A percentile compares a stretch with the other conserved stretches of the same genome.
These are phyloP conservation scores for Paramecium pentaurelia DNA, from an alignment of 73 alveolate genomes.

Conservation along the genomic window DNA sequence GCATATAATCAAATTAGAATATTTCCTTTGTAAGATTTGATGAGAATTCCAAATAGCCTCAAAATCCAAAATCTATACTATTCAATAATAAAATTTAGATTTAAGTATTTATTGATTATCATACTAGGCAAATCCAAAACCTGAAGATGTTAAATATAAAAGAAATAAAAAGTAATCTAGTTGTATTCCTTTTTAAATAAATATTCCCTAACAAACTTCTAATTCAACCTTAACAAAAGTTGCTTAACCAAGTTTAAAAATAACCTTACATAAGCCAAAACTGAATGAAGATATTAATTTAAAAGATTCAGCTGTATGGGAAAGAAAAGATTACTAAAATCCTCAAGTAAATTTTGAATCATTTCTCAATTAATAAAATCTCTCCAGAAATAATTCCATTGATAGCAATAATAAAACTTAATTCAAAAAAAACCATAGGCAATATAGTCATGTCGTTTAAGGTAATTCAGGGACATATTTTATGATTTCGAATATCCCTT, in stretches of 20 bases:
- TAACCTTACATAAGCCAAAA: not conserved
- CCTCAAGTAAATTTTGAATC: conserved; percentile 17
- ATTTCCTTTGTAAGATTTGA: not conserved
- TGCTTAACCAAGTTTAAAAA: not conserved
- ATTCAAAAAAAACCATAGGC: not conserved
- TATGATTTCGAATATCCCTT: not conserved
- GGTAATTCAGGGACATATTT: conserved; percentile 17
- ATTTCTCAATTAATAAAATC: not conserved
- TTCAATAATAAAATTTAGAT: not conserved
- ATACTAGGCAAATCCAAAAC: not conserved
- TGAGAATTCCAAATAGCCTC: not conserved
- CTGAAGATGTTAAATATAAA: not conserved
- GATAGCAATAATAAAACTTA: not conserved
- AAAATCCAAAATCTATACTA: not conserved
- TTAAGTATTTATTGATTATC: not conserved
- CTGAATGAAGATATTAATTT: not conserved
- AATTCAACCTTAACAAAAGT: not conserved
- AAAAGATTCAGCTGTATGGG: conserved; percentile 38
- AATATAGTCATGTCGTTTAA: not conserved
- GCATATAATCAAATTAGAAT: not conserved
- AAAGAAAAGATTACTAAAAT: conserved; percentile 12
- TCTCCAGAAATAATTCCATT: conserved; percentile 4
- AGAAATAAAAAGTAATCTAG: not conserved
- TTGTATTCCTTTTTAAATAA: conserved; percentile 26
- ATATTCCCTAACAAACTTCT: not conserved